phyloP scores from a whole-genome alignment of 306 rosid species.

The Ormosia emarginata region DNA sequence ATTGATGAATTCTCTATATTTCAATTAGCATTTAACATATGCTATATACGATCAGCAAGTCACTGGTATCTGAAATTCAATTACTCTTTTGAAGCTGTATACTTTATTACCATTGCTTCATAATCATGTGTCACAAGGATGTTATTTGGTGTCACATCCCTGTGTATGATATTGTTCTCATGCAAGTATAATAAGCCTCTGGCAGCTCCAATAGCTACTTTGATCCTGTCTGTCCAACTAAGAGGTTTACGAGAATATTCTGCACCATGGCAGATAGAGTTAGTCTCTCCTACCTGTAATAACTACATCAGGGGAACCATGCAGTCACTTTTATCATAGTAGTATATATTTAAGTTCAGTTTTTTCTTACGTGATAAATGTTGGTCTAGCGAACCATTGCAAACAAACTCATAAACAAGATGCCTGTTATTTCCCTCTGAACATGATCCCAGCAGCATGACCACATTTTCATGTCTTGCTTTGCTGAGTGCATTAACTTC shows the following conservation, averaged over 20 bases:
- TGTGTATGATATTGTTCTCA: slow-evolving; percentile 61
- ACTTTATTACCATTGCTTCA: slow-evolving; percentile 56
- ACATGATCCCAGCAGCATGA: slow-evolving; percentile 71
- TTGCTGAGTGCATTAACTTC: slow-evolving; percentile 65
- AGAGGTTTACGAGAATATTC: slow-evolving; percentile 45
- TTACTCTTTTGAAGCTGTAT: background rate
- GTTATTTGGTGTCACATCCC: slow-evolving; percentile 80
- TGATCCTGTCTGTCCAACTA: slow-evolving; percentile 63
- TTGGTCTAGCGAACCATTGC: slow-evolving; percentile 72
- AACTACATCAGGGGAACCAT: background rate
- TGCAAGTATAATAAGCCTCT: slow-evolving; percentile 67
- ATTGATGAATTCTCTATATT: too few relatives aligned
- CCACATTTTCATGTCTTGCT: slow-evolving; percentile 77
- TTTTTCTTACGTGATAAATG: slow-evolving; percentile 62
- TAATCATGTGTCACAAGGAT: slow-evolving; percentile 74
- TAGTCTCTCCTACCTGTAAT: background rate
- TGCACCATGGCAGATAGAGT: slow-evolving; percentile 32
- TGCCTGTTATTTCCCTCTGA: slow-evolving; percentile 64
- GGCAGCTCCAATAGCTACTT: slow-evolving; percentile 68
- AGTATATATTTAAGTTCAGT: background rate
- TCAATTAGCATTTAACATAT: too few relatives aligned
- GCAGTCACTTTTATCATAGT: background rate
- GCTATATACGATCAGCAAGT: background rate
- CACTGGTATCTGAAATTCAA: background rate
- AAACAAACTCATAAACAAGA: slow-evolving; percentile 77